These are phyloP conservation scores for Fusarium equiseti DNA, from an alignment of 2,329 filamentous ascomycete species.

Conservation along the genomic window DNA sequence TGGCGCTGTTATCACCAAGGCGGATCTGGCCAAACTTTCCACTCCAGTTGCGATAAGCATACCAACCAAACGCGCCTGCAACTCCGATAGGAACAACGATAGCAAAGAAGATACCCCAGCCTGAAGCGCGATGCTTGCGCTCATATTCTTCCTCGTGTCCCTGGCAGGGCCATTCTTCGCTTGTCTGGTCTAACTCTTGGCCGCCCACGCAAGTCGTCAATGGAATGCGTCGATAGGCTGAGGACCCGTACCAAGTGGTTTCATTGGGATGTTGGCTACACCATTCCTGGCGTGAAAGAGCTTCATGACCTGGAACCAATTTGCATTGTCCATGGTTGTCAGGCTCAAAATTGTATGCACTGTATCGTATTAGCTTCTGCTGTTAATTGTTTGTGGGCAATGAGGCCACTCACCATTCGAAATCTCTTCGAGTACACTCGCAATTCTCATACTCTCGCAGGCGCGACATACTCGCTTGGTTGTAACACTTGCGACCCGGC, in stretches of 20 bases:
- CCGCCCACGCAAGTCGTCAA: slow-evolving; percentile 88
- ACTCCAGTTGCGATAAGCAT: slow-evolving; percentile 85
- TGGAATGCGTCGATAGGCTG: slow-evolving; percentile 89
- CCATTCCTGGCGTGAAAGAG: slow-evolving; percentile 64
- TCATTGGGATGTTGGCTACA: slow-evolving; percentile 73
- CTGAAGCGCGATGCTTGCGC: slow-evolving; percentile 75
- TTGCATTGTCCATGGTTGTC: slow-evolving; percentile 80
- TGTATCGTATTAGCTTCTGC: slow-evolving; percentile 53
- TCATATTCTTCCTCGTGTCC: slow-evolving; percentile 86
- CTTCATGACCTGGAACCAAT: slow-evolving; percentile 79
- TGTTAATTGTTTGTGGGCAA: not conserved
- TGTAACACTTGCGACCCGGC: slow-evolving; percentile 82
- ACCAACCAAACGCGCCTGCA: slow-evolving; percentile 83
- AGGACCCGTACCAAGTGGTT: slow-evolving; percentile 85
- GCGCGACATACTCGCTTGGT: slow-evolving; percentile 77
- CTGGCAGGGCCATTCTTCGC: slow-evolving; percentile 70
- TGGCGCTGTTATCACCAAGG: slow-evolving; percentile 75
- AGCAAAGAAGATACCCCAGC: slow-evolving; percentile 85
- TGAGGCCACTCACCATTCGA: slow-evolving; percentile 79
- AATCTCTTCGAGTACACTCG: slow-evolving; percentile 85
- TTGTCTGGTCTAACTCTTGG: slow-evolving; percentile 76
- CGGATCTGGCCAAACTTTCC: slow-evolving; percentile 93
- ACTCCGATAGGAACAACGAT: slow-evolving; percentile 79
- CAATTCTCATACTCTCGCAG: slow-evolving; percentile 83
- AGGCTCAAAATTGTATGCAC: slow-evolving; percentile 93